Base-by-base conservation (phyloP, 2,329 filamentous ascomycete genomes). In the Penicillium sclerotiorum region DNA sequence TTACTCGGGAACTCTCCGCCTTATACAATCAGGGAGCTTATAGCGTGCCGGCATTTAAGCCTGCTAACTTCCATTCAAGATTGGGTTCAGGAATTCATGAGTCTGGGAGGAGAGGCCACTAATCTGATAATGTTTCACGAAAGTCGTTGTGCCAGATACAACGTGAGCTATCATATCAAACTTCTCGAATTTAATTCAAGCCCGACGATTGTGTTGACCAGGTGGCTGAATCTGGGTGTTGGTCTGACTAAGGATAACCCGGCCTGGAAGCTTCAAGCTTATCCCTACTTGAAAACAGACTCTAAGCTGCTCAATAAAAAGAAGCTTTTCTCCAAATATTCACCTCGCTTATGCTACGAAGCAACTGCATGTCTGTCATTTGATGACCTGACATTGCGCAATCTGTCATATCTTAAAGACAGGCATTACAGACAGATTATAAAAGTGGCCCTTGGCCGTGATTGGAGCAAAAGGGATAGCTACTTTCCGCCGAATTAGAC, bases 141-240 rank as follows among this genome's bases (percentile, higher is more conserved):
- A 44, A n/a, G 11, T 30, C 45, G 20, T 12, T 56, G 48, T 25
- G 8, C 15, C 8, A 37, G 9, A 5, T 57, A 49, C 32, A 50
- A 52, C 20, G 46, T 43, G 21, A 40, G 39, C 20, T 37, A 23
- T 18, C 6, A 33, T 5, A 33, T 55, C 28, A n/a, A 52, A 40
- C 21, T 50, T 3, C 2, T 21, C 13, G 33, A 9, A 20, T n/a
- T 55, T 2, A 22, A 50, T 13, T 43, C 23, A 18, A 47, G 21
- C 13, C 6, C 32, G 15, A 42, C 49, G 15, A 6, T 49, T 1
- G 12, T 50, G 6, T 32, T 55, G 40, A 56, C 48, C 25, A 54
- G 40, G 21, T 57, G 52, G 48, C 5, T 47, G 9, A 47, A 48
- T 17, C n/a, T 57, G 6, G 52, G 46, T 5, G 15, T 44, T 44